phyloP scores from a whole-genome alignment of 176 grass and related monocot species.

The Triticum aestivum region DNA sequence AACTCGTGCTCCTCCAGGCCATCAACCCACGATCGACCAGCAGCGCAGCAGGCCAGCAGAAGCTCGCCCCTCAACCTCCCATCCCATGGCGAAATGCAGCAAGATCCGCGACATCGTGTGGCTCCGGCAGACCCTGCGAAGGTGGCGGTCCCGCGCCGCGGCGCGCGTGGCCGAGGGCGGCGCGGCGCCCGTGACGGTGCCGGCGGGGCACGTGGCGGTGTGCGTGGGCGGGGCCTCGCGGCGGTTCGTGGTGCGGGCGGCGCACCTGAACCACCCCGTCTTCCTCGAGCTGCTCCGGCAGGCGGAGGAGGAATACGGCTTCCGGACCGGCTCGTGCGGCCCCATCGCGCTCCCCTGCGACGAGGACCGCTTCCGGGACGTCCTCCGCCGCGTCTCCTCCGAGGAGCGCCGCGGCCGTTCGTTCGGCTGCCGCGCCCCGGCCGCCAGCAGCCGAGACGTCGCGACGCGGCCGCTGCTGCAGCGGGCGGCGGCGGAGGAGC shows the following conservation, averaged over 20 bases:
- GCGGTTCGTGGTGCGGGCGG: constrained; percentile 76
- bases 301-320: constrained; percentile 92
- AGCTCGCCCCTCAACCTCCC: background rate
- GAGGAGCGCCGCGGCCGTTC: constrained; percentile 23
- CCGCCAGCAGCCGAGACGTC: background rate
- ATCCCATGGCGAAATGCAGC: constrained; percentile 85
- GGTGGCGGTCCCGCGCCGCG: constrained; percentile 65
- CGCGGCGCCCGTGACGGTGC: constrained; percentile 13
- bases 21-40: constrained; percentile 28
- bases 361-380: constrained; percentile 70
- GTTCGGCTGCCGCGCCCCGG: background rate
- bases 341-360: constrained; percentile 81
- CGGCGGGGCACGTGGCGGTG: constrained; percentile 78
- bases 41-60: background rate
- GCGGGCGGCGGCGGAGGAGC: background rate
- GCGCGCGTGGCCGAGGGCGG: constrained; percentile 13
- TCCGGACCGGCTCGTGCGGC: constrained; percentile 37
- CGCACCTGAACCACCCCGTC: constrained; percentile 82
- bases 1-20: background rate
- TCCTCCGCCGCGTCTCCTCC: constrained; percentile 65
- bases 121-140: constrained; percentile 66
- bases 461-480: background rate
- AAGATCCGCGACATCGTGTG: constrained; percentile 90
- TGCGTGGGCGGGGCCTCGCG: constrained; percentile 63
- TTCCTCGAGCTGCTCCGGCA: constrained; percentile 85